Conservation (phyloP, 768 basidiomycete genomes). For the Lentinula raphanica region DNA sequence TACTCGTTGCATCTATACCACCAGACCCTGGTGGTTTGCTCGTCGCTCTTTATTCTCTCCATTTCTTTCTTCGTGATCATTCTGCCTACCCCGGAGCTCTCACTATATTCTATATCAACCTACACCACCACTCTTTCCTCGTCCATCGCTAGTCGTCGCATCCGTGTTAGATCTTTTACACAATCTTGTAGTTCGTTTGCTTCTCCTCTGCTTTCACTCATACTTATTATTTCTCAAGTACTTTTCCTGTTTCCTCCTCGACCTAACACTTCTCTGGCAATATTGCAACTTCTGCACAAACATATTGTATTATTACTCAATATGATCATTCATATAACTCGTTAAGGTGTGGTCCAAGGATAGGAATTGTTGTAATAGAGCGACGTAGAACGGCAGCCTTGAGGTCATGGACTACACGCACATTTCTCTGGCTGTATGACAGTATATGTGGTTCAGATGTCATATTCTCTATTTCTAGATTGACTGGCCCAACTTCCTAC, state of each 20-base stretch:
- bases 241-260: neutral
- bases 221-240: neutral
- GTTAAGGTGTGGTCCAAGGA: no score
- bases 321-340: slow-evolving; percentile 48
- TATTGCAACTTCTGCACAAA: slow-evolving; percentile 20
- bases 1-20: neutral
- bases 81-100: neutral
- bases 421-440: no score
- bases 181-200: neutral
- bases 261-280: neutral
- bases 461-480: neutral
- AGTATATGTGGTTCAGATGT: no score
- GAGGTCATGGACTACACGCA: no score
- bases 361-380: no score
- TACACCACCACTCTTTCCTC: no score
- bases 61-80: neutral
- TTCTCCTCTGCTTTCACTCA: neutral
- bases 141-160: no score
- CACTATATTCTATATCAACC: neutral
- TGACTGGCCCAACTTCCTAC: neutral
- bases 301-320: slow-evolving; percentile 38
- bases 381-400: no score
- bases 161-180: neutral
- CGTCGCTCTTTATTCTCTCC: neutral
- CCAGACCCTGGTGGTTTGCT: neutral